Evolutionary conservation across 1,284 basidiomycete species (phyloP).

Genomic region (Sparassis latifolia): DNA sequence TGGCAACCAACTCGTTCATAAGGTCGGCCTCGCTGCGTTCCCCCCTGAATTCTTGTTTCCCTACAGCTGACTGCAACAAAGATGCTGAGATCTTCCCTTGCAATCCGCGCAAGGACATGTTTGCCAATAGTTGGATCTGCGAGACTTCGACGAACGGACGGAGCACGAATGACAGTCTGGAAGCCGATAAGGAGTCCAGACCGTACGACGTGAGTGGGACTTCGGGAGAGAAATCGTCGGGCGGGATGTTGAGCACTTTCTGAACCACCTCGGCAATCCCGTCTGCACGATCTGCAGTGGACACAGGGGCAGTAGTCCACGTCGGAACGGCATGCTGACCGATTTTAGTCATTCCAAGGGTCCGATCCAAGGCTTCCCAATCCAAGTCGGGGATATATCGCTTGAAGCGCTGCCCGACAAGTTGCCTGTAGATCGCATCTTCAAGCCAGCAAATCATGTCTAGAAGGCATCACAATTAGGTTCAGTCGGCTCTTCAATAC

Average conservation of each 20-base stretch:
- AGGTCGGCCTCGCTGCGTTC: too few species aligned
- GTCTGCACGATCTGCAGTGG: neutral
- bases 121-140: constrained; percentile 31
- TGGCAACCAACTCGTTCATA: too few species aligned
- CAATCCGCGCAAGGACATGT: constrained; percentile 13
- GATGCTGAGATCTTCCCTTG: neutral
- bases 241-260: constrained; percentile 21
- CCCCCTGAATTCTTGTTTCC: too few species aligned
- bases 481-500: too few species aligned
- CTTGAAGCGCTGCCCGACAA: too few species aligned
- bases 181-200: constrained; percentile 32
- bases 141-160: constrained; percentile 23
- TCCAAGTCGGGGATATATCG: constrained; percentile 2
- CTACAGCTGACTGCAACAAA: neutral
- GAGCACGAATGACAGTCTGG: constrained; percentile 25
- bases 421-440: too few species aligned
- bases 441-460: too few species aligned
- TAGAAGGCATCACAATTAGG: too few species aligned
- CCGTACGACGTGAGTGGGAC: constrained; percentile 34
- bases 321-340: neutral
- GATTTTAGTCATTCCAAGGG: constrained; percentile 1
- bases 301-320: neutral
- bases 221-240: constrained; percentile 26
- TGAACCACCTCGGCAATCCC: constrained; percentile 9
- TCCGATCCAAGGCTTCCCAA: constrained; percentile 5